Conservation (phyloP, 208 protist genomes). For the Porcisia deanei region DNA sequence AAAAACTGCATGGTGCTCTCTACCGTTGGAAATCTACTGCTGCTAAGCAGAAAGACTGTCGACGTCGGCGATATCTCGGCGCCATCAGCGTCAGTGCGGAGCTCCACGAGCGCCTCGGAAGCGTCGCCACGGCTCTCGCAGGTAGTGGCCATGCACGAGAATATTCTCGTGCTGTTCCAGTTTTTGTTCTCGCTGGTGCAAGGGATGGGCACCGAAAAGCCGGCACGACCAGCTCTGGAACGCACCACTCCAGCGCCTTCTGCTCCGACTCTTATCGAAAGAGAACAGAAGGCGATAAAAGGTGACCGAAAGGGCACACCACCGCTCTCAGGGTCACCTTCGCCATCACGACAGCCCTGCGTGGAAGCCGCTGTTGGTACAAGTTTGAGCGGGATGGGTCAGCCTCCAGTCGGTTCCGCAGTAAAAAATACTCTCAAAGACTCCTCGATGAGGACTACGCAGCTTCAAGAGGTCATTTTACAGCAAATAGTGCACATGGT, state of each 20-base stretch:
- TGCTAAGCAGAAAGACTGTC: slow-evolving; percentile 41
- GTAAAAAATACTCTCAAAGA: neutral
- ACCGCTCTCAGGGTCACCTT: neutral
- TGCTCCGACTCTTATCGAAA: neutral
- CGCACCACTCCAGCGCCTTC: neutral
- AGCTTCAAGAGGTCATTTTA: slow-evolving; percentile 26
- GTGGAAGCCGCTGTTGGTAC: too few species aligned
- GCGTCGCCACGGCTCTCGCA: slow-evolving; percentile 16
- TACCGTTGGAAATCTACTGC: slow-evolving; percentile 42
- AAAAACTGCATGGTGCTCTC: slow-evolving; percentile 57
- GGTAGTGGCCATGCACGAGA: slow-evolving; percentile 74
- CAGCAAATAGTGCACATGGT: slow-evolving; percentile 31
- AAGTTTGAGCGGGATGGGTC: neutral
- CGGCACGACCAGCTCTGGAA: neutral
- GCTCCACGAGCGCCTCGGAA: neutral
- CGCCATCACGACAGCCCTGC: neutral
- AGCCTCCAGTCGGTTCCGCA: neutral
- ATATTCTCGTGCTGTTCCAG: slow-evolving; percentile 49
- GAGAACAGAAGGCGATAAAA: neutral
- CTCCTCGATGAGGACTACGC: slow-evolving; percentile 7
- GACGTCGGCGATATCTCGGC: neutral
- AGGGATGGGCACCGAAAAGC: slow-evolving; percentile 22
- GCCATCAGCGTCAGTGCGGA: neutral
- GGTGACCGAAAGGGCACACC: neutral
- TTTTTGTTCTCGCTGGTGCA: slow-evolving; percentile 35